These are phyloP conservation scores for Aspergillus aculeatinus DNA, from an alignment of 2,329 filamentous ascomycete genomes.

Conservation along the genomic window DNA sequence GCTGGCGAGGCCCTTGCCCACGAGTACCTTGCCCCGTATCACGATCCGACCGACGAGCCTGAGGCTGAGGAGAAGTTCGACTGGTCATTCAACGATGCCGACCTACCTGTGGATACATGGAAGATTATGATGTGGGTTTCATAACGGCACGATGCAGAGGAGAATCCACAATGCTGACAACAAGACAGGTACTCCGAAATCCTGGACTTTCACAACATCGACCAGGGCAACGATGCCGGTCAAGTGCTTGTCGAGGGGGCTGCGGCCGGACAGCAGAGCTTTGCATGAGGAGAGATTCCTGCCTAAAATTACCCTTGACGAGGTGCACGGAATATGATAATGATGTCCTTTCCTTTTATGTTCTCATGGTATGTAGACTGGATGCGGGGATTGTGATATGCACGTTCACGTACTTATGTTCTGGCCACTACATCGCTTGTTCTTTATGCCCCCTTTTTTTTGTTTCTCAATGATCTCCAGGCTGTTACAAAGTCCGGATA, in stretches of 20 bases:
- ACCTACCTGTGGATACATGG: slow-evolving; percentile 98
- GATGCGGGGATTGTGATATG: slow-evolving; percentile 22
- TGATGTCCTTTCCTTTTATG: slow-evolving; percentile 18
- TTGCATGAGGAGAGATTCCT: slow-evolving; percentile 22
- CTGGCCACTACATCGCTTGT: slow-evolving; percentile 5
- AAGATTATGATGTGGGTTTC: slow-evolving; percentile 96
- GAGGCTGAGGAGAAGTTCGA: slow-evolving; percentile 97
- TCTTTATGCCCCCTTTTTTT: slow-evolving; percentile 14
- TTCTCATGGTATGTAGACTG: slow-evolving; percentile 22
- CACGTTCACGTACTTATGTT: slow-evolving; percentile 11
- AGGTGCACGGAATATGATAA: slow-evolving; percentile 20
- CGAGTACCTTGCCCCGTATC: slow-evolving; percentile 92
- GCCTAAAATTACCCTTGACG: slow-evolving; percentile 13
- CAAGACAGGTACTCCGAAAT: slow-evolving; percentile 88
- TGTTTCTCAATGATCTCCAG: slow-evolving; percentile 16
- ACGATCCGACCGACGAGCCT: slow-evolving; percentile 95
- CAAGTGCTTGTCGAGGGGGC: slow-evolving; percentile 30
- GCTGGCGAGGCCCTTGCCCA: slow-evolving; percentile 83
- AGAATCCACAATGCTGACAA: background rate
- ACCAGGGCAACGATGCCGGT: slow-evolving; percentile 47
- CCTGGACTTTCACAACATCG: slow-evolving; percentile 95
- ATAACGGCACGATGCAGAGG: background rate
- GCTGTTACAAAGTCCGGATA: slow-evolving; percentile 17
- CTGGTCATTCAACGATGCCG: slow-evolving; percentile 99
- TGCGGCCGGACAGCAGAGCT: slow-evolving; percentile 25